Base-by-base conservation (phyloP, 306 rosid species). In the Quercus berberidifolia region DNA sequence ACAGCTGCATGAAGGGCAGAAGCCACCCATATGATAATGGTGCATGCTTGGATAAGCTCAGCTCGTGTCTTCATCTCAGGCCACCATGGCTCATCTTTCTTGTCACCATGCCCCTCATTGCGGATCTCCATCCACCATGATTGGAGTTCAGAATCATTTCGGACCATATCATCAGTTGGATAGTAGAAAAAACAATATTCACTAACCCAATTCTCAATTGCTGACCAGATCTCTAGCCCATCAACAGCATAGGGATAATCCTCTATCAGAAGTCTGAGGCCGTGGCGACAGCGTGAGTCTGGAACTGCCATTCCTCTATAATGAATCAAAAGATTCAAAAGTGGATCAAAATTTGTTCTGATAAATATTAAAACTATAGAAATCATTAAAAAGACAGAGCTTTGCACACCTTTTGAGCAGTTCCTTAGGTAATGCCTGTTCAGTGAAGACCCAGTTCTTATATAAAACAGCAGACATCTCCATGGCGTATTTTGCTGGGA, bases 1-100 rank as follows among this genome's bases (percentile, higher is more conserved):
- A 95, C 97, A 1, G 99, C 99, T 21, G 99, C 99, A 74, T 95
- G 99, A 17, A 91, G 88, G 3, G 99, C 99, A 20, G 99, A 95
- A 62, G 98, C 99, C 38, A 95, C 63, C 99, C 99, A 95, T 0
- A 95, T 95, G 80, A 95, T 89, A 41, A 84, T 95, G 74, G 94
- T 86, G 80, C 94, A 86, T 55, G 96, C 82, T 21, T 87, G 79
- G 81, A 91, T 86, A 35, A 95, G 91, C 51, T 91, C 95, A 1
- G 49, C 75, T 71, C 43, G 80, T 9, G 92, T 89, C 73, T 85
- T 70, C 94, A 95, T 91, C 63, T 80, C 63, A 11, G 92, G 96
- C 99, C 99, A 95, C 98, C 98, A 90, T 56, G 90, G 30, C 80
- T 80, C 80, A 31, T 88, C 87, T 82, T 89, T 87, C 76, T 83